A percentile compares a stretch with the other conserved stretches of the same genome.
These are phyloP conservation scores for Penicillium dipodomyicola DNA, from an alignment of 495 filamentous ascomycete genomes.

Conservation along the genomic window DNA sequence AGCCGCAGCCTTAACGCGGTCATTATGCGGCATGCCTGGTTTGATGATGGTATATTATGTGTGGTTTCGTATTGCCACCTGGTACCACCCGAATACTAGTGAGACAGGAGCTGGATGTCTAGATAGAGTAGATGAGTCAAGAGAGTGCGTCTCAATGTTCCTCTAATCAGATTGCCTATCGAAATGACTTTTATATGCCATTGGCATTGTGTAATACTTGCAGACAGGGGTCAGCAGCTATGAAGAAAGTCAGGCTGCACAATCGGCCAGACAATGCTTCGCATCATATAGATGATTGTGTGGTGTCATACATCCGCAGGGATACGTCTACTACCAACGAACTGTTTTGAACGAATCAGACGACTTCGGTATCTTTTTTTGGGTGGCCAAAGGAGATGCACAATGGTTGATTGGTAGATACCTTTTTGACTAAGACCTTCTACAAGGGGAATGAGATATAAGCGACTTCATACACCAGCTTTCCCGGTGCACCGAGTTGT, in stretches of 20 bases:
- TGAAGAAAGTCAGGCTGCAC: constrained; percentile 14
- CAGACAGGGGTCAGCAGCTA: constrained; percentile 17
- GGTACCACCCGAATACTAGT: constrained; percentile 23
- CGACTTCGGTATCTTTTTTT: background rate
- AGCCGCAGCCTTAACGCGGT: background rate
- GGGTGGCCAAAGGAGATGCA: background rate
- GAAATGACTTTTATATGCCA: constrained; percentile 12
- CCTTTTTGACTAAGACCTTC: background rate
- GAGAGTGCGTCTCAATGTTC: background rate
- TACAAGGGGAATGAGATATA: constrained; percentile 1
- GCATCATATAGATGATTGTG: constrained; percentile 23
- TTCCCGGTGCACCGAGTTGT: background rate
- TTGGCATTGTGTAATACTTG: constrained; percentile 9
- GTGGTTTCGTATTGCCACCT: constrained; percentile 19
- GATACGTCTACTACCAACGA: constrained; percentile 12
- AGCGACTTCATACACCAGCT: background rate
- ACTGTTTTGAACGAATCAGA: constrained; percentile 14
- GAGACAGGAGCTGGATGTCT: constrained; percentile 10
- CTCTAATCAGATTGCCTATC: background rate
- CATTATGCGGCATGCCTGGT: background rate
- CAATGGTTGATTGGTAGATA: background rate
- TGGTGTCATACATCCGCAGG: constrained; percentile 24
- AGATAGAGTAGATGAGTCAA: constrained; percentile 7
- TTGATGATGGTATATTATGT: constrained; percentile 6
- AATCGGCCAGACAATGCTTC: constrained; percentile 18